A percentile compares a stretch with the other conserved stretches of the same genome.
These are phyloP conservation scores for Sedum album DNA, from an alignment of 164 flowering plant genomes.

Conservation along the genomic window DNA sequence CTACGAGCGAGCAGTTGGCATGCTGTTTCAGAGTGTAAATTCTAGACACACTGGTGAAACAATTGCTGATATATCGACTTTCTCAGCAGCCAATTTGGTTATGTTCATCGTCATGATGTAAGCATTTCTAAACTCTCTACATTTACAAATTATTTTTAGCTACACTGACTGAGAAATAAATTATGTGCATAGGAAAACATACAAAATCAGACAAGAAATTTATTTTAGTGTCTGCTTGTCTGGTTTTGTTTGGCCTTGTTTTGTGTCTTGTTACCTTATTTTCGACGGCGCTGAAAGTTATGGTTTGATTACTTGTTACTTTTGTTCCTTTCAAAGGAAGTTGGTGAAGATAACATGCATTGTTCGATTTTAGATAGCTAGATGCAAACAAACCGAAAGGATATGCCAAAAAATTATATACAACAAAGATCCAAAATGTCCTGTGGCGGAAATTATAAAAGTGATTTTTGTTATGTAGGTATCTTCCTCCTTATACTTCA, in stretches of 20 bases:
- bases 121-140: slow-evolving; percentile 19
- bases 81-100: slow-evolving; percentile 49
- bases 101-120: slow-evolving; percentile 70
- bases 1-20: slow-evolving; percentile 40
- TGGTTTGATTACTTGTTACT: no score
- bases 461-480: slow-evolving; percentile 33
- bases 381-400: no score
- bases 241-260: no score
- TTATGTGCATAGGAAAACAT: no score
- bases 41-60: slow-evolving; percentile 66
- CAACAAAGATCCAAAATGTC: neutral
- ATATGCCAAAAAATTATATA: neutral
- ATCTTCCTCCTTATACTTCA: slow-evolving; percentile 66
- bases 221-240: no score
- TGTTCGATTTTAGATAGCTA: no score
- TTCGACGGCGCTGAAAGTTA: no score
- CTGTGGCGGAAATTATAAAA: neutral
- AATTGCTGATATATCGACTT: slow-evolving; percentile 38
- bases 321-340: no score
- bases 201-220: no score
- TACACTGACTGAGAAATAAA: no score
- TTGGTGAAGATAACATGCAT: no score
- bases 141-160: neutral
- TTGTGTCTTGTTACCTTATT: no score
- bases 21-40: slow-evolving; percentile 41